phyloP scores from a whole-genome alignment of 345 rosid genomes.

The Aquilaria yunnanensis region DNA sequence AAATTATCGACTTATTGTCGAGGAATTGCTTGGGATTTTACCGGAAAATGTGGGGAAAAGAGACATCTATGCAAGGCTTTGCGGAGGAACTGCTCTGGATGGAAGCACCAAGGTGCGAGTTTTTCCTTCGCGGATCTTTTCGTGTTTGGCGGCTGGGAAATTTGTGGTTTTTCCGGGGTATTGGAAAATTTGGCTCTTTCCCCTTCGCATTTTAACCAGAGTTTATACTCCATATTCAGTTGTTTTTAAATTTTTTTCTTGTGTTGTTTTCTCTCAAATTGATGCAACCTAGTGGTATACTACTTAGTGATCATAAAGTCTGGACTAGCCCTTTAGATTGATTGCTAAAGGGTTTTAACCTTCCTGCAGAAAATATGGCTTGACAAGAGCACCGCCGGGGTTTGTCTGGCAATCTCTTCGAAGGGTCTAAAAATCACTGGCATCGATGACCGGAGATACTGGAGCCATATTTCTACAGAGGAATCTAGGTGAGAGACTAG shows the following conservation, averaged over 20 bases:
- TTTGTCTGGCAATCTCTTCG: slow-evolving; percentile 58
- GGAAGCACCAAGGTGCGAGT: slow-evolving; percentile 61
- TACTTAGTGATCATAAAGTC: too few species aligned
- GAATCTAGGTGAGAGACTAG: slow-evolving; percentile 69
- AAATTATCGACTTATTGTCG: slow-evolving; percentile 48
- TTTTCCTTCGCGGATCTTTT: neutral
- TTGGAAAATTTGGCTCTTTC: neutral
- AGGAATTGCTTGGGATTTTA: slow-evolving; percentile 40
- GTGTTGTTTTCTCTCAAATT: neutral
- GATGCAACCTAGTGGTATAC: neutral
- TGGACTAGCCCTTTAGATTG: too few species aligned
- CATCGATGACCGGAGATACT: slow-evolving; percentile 88
- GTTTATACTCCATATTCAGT: neutral
- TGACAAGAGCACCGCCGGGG: slow-evolving; percentile 59
- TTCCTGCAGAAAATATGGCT: slow-evolving; percentile 75
- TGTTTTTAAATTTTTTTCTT: neutral
- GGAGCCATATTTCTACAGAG: slow-evolving; percentile 73
- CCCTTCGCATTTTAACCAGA: neutral
- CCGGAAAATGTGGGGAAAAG: slow-evolving; percentile 46
- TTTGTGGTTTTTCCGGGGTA: slow-evolving; percentile 7
- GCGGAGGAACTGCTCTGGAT: slow-evolving; percentile 57
- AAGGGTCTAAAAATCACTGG: slow-evolving; percentile 76
- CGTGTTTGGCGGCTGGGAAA: neutral
- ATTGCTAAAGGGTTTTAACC: neutral
- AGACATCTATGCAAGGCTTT: slow-evolving; percentile 60